Evolutionary conservation across 305 asterid genomes (phyloP).

Genomic region (Solanum chacoense): DNA sequence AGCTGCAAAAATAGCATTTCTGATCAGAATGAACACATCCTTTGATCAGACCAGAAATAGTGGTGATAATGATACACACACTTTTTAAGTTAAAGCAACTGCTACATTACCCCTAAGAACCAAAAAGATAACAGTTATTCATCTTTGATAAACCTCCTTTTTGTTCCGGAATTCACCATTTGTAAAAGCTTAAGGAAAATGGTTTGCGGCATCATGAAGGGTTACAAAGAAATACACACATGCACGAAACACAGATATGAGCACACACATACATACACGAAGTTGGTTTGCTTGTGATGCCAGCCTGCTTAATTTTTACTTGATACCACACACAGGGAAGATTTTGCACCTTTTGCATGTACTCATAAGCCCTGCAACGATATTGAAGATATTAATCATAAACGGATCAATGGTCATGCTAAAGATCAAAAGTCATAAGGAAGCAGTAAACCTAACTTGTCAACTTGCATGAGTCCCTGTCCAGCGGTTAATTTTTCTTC

Average conservation of each 20-base stretch:
- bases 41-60: background rate
- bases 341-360: constrained; percentile 53
- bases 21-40: constrained; percentile 1
- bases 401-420: background rate
- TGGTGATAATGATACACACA: background rate
- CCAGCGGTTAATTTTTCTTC: constrained; percentile 90
- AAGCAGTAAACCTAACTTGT: constrained; percentile 53
- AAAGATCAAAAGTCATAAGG: constrained; percentile 13
- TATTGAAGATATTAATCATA: constrained; percentile 21
- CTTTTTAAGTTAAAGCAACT: background rate
- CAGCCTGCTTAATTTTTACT: constrained; percentile 63
- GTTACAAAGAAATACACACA: background rate
- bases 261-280: background rate
- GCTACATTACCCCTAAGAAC: background rate
- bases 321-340: constrained; percentile 71
- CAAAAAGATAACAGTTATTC: constrained; percentile 7
- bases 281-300: constrained; percentile 50
- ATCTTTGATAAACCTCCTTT: background rate
- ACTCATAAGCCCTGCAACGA: constrained; percentile 79
- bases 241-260: background rate
- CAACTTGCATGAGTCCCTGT: constrained; percentile 96
- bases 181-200: background rate
- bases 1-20: constrained; percentile 35
- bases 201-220: background rate
- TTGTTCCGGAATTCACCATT: background rate